Conservation (phyloP, 1,284 basidiomycete species). For the Termitomyces sp. region DNA sequence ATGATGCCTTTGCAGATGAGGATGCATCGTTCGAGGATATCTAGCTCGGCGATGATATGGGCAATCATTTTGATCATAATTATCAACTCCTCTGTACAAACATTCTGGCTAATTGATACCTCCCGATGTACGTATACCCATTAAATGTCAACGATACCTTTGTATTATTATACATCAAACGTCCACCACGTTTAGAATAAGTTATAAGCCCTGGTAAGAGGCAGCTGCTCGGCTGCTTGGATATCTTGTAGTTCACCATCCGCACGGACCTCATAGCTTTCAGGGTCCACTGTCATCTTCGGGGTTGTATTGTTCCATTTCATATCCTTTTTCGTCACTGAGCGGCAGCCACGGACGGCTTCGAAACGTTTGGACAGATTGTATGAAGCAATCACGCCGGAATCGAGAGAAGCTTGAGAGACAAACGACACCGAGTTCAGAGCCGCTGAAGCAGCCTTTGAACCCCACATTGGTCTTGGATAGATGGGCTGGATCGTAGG, state of each 20-base stretch:
- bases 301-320: constrained; percentile 87
- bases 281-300: constrained; percentile 85
- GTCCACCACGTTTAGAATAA: no score
- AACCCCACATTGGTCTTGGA: constrained; percentile 84
- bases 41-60: constrained; percentile 4
- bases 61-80: neutral
- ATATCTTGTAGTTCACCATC: constrained; percentile 60
- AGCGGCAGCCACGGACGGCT: constrained; percentile 76
- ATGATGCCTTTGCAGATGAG: constrained; percentile 13
- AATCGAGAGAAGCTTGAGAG: constrained; percentile 63
- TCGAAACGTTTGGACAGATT: constrained; percentile 51
- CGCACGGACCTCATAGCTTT: constrained; percentile 84
- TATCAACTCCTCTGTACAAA: no score
- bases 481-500: constrained; percentile 87
- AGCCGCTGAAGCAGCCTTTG: constrained; percentile 65
- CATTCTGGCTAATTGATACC: no score
- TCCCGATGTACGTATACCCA: neutral
- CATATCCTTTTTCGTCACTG: constrained; percentile 70
- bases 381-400: constrained; percentile 65
- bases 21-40: constrained; percentile 6
- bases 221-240: constrained; percentile 38
- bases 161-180: no score
- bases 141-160: neutral
- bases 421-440: constrained; percentile 81
- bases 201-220: constrained; percentile 62